Conservation (phyloP, 768 basidiomycete genomes). For the Auricularia heimuer region DNA sequence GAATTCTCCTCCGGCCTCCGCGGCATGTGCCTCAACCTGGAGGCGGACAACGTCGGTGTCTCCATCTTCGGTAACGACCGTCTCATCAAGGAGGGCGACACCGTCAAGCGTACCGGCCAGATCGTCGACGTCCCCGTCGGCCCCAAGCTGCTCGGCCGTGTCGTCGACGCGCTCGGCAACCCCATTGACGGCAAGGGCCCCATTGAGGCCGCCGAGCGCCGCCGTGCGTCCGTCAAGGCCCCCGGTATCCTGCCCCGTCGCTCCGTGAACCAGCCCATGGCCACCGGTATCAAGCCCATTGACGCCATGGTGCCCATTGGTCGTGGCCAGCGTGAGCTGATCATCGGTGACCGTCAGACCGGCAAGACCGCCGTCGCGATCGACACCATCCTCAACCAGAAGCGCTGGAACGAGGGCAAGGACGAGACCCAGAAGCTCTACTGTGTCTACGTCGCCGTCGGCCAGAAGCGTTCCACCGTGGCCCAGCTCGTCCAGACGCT, state of each 20-base stretch:
- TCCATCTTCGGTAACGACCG: conserved; percentile 98
- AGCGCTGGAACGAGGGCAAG: conserved; percentile 96
- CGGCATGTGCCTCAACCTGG: conserved; percentile 99
- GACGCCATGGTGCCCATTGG: conserved; percentile 99
- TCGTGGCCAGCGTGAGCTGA: conserved; percentile 99
- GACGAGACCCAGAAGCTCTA: conserved; percentile 98
- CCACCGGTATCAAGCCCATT: conserved; percentile 99
- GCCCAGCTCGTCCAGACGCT: conserved; percentile 99
- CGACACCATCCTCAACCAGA: conserved; percentile 99
- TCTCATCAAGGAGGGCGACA: conserved; percentile 99
- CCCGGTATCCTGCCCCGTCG: conserved; percentile 98
- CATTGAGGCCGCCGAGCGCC: conserved; percentile 85
- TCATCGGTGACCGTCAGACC: conserved; percentile 99
- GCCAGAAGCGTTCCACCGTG: conserved; percentile 99
- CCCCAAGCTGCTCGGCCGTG: conserved; percentile 93
- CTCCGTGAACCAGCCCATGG: conserved; percentile 99
- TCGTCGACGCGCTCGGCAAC: conserved; percentile 99
- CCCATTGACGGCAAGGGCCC: conserved; percentile 99
- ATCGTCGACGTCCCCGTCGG: conserved; percentile 99
- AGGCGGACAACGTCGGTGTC: conserved; percentile 99
- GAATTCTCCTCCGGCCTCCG: conserved; percentile 99
- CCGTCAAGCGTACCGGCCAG: conserved; percentile 99
- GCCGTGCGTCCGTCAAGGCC: conserved; percentile 96
- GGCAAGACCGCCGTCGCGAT: conserved; percentile 99
- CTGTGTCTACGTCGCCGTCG: conserved; percentile 99